Base-by-base conservation (phyloP, 306 rosid species). In the Acmispon strigosus region DNA sequence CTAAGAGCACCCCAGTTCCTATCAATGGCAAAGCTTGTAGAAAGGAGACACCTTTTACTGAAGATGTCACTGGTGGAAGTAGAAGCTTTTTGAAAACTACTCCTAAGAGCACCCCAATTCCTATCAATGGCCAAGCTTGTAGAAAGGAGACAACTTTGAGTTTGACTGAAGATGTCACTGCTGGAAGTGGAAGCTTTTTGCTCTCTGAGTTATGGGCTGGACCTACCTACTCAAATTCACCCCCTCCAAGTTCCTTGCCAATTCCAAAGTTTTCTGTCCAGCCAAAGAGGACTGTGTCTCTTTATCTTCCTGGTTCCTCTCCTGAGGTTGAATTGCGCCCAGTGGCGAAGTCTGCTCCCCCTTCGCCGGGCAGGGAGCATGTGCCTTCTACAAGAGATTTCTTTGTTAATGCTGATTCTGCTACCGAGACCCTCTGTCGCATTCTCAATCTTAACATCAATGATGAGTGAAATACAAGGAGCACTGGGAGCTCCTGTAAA, bases 161-260 rank as follows among this genome's bases (percentile, higher is more conserved):
- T 74, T 80, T 86, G 24, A 41, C 49, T 52, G 90, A 83, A 51
- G 83, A 78, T 15, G 36, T 74, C 4, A 27, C 32, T 27, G 32
- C 4, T 27, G 32, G 32, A 27, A 27, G 4, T 27, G 32, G 32
- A 4, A 27, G 32, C 32, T 27, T 27, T 62, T 85, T 87, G 15
- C 59, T 87, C 55, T 88, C 96, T 29, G 98, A 90, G 80, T 90
- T 84, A 11, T 92, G 98, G 98, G 98, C 98, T 59, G 96, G 98
- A 42, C 96, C 98, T 16, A 83, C 98, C 16, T 92, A 92, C 82
- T 92, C 96, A 3, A 92, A 92, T 80, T 92, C 98, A 0, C 98
- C 98, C 0, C 96, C 98, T 10, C 96, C 98, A 0, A 92, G 91
- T 62, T 92, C 98, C 0, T 68, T 92, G 78, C 98, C 98, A 2